phyloP scores from a whole-genome alignment of 2,329 filamentous ascomycete species.

The Sarocladiaceae sp. region DNA sequence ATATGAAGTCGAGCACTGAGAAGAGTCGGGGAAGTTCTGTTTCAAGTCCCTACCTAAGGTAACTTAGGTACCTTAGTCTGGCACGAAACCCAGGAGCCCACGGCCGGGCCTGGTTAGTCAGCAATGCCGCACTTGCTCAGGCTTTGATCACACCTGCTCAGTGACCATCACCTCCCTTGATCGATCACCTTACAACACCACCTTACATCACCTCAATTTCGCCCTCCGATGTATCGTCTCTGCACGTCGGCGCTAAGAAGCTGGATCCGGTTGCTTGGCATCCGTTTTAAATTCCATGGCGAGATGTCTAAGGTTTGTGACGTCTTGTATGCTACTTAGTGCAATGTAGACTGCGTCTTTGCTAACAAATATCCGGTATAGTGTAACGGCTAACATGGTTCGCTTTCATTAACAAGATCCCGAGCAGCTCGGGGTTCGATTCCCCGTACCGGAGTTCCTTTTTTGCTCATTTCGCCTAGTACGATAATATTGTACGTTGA shows the following conservation, averaged over 20 bases:
- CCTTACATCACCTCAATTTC: not conserved
- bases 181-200: not conserved
- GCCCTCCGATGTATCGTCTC: not conserved
- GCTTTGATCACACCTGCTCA: slow-evolving; percentile 1
- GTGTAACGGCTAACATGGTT: slow-evolving; percentile 10
- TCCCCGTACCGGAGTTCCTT: slow-evolving; percentile 10
- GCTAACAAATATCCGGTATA: slow-evolving; percentile 7
- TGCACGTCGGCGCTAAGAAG: not conserved
- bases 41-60: too few relatives aligned
- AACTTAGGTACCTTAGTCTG: too few relatives aligned
- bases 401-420: slow-evolving; percentile 4
- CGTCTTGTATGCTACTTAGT: not conserved
- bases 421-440: slow-evolving; percentile 9
- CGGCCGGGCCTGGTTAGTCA: not conserved
- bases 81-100: not conserved
- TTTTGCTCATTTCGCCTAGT: too few relatives aligned
- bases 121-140: too few relatives aligned
- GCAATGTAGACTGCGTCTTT: not conserved
- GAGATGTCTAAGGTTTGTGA: not conserved
- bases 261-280: not conserved
- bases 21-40: not conserved
- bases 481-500: too few relatives aligned
- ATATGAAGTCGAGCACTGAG: slow-evolving; percentile 12
- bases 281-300: not conserved
- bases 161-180: not conserved